Evolutionary conservation across 306 rosid genomes (phyloP).

Genomic region (Vigna trinervia): DNA sequence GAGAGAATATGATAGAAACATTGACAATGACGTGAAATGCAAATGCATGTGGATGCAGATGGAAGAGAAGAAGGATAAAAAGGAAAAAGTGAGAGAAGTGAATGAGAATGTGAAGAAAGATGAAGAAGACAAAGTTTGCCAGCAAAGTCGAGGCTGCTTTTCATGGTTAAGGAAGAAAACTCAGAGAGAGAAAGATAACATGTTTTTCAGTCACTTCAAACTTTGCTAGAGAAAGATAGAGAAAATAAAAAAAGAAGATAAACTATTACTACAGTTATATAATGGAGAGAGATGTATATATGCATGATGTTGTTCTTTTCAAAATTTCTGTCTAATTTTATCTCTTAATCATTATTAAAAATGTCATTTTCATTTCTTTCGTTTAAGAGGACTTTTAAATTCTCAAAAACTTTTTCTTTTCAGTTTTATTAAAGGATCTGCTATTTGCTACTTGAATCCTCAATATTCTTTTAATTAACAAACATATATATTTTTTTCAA

Average conservation of each 20-base stretch:
- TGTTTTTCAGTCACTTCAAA: slow-evolving; percentile 51
- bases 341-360: neutral
- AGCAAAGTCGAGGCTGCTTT: slow-evolving; percentile 66
- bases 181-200: slow-evolving; percentile 59
- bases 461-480: too few relatives aligned
- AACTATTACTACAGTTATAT: too few relatives aligned
- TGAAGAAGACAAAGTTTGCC: slow-evolving; percentile 28
- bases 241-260: too few relatives aligned
- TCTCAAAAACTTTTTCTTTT: too few relatives aligned
- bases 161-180: slow-evolving; percentile 80
- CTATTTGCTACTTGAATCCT: too few relatives aligned
- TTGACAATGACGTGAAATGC: slow-evolving; percentile 45
- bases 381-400: too few relatives aligned
- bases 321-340: neutral
- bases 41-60: slow-evolving; percentile 68
- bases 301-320: slow-evolving; percentile 17
- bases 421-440: too few relatives aligned
- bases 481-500: too few relatives aligned
- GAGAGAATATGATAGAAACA: slow-evolving; percentile 1
- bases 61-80: slow-evolving; percentile 63
- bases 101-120: slow-evolving; percentile 42
- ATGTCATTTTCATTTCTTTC: neutral
- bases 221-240: slow-evolving; percentile 46
- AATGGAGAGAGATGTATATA: too few relatives aligned
- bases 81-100: slow-evolving; percentile 46